Percentiles rank a stretch among this genome's conserved stretches.
phyloP scores from a whole-genome alignment of 495 filamentous ascomycete species.

The Aspergillus homomorphus region DNA sequence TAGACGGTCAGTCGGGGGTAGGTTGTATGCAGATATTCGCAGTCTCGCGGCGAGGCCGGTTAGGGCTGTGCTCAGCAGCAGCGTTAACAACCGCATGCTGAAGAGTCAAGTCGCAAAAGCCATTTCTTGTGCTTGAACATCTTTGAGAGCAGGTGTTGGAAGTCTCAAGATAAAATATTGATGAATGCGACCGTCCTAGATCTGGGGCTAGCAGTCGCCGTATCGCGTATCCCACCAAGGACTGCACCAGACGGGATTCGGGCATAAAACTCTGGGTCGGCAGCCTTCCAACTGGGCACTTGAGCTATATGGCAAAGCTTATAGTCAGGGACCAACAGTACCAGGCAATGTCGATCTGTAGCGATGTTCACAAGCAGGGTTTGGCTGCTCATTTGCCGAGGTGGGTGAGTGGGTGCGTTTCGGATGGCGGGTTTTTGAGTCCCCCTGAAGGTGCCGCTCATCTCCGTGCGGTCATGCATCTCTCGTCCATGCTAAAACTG shows the following conservation, averaged over 20 bases:
- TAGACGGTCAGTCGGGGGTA: conserved; percentile 4
- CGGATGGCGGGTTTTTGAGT: neutral
- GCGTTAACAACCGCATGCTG: neutral
- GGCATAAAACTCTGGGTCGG: no score
- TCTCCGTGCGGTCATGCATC: no score
- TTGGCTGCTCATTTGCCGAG: neutral
- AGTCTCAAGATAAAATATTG: neutral
- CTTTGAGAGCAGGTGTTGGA: neutral
- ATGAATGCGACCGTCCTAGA: neutral
- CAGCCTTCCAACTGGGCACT: neutral
- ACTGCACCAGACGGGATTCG: no score
- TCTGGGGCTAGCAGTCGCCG: neutral
- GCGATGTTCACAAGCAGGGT: neutral
- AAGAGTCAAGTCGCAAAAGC: neutral
- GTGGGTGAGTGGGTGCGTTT: neutral
- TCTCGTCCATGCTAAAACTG: no score
- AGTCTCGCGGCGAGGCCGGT: neutral
- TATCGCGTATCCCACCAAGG: neutral
- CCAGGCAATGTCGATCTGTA: neutral
- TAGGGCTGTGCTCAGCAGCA: neutral
- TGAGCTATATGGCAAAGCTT: neutral
- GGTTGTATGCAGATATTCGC: neutral
- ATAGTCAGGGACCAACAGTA: neutral
- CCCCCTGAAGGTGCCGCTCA: neutral
- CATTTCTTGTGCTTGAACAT: neutral